Conservation (phyloP, 116 monocot genomes). For the Zostera marina region DNA sequence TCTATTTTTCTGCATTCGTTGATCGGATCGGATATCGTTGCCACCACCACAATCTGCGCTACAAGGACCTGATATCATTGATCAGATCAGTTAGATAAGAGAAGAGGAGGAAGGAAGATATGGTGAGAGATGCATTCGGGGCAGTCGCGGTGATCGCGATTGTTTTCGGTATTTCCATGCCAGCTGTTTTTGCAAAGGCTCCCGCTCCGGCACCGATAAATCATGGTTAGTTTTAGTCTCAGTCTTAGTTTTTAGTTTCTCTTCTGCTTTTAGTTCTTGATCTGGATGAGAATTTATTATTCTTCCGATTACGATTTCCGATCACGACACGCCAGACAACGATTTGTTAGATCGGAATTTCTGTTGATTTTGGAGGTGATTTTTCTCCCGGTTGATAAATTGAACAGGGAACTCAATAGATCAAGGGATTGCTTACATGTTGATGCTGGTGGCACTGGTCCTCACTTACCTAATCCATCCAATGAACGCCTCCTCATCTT, state of each 20-base stretch:
- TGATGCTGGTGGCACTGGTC: constrained; percentile 63
- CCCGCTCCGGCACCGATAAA: constrained; percentile 41
- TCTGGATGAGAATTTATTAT: background rate
- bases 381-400: background rate
- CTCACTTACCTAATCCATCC: constrained; percentile 76
- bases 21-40: no score
- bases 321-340: background rate
- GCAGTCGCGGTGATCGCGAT: constrained; percentile 11
- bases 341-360: no score
- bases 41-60: no score
- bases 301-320: background rate
- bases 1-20: no score
- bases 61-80: no score
- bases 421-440: constrained; percentile 56
- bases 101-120: background rate
- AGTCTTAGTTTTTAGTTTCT: background rate
- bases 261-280: background rate
- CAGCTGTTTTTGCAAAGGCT: constrained; percentile 41
- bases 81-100: background rate
- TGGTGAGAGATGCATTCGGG: constrained; percentile 16
- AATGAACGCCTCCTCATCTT: constrained; percentile 5
- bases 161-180: constrained; percentile 27
- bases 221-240: constrained; percentile 45
- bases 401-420: constrained; percentile 42
- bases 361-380: no score